A percentile compares a stretch with the other conserved stretches of the same genome.
These are phyloP conservation scores for Cytospora paraplurivora DNA, from an alignment of 2,329 filamentous ascomycete genomes.

Conservation along the genomic window DNA sequence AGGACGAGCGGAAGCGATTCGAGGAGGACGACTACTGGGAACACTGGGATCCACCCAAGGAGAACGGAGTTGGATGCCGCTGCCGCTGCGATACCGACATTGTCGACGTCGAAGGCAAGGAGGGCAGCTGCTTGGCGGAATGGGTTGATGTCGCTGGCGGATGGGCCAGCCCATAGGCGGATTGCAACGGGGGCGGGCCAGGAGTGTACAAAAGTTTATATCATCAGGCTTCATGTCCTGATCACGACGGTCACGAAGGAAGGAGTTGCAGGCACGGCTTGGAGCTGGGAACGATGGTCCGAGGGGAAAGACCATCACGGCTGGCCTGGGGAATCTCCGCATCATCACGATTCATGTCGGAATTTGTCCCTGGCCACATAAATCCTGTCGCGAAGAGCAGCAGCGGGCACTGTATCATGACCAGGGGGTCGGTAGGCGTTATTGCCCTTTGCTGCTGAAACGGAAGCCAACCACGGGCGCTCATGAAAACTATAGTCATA, in stretches of 20 bases:
- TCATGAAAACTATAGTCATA: slow-evolving; percentile 22
- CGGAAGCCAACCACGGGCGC: slow-evolving; percentile 5
- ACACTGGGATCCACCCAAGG: slow-evolving; percentile 79
- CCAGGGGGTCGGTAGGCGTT: slow-evolving; percentile 9
- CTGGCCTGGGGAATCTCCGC: slow-evolving; percentile 8
- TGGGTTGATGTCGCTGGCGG: slow-evolving; percentile 98
- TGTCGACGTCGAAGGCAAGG: slow-evolving; percentile 95
- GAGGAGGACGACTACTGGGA: slow-evolving; percentile 99
- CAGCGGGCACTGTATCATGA: slow-evolving; percentile 21
- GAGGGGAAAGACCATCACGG: neutral
- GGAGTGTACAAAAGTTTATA: slow-evolving; percentile 14
- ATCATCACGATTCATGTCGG: slow-evolving; percentile 26
- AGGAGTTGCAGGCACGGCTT: slow-evolving; percentile 8
- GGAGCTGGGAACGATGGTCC: slow-evolving; percentile 9
- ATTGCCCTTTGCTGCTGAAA: neutral
- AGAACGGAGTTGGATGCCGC: slow-evolving; percentile 95
- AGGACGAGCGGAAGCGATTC: slow-evolving; percentile 77
- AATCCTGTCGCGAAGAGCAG: slow-evolving; percentile 20
- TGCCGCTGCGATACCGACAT: slow-evolving; percentile 98
- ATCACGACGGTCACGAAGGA: slow-evolving; percentile 21
- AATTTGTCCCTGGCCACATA: slow-evolving; percentile 21
- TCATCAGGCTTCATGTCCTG: neutral
- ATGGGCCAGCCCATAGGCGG: slow-evolving; percentile 63
- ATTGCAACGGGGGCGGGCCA: neutral
- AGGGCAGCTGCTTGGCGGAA: slow-evolving; percentile 90